Evolutionary conservation across 176 grass and related monocot genomes (phyloP).

Genomic region (Oryza australiensis): DNA sequence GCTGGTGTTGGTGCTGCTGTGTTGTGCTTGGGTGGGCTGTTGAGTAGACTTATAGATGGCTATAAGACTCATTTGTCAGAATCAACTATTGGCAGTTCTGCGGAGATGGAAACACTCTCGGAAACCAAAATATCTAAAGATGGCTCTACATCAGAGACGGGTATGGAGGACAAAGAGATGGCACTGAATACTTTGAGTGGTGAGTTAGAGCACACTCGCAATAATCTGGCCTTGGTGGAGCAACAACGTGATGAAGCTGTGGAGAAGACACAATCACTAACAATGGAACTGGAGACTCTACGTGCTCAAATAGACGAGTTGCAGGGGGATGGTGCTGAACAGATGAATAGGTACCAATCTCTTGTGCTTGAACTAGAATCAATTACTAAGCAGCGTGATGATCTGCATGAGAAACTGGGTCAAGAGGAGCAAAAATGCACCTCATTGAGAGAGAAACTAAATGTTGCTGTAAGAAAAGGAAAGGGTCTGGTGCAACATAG

Average conservation of each 20-base stretch:
- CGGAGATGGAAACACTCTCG: constrained; percentile 48
- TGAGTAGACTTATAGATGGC: constrained; percentile 68
- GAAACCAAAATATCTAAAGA: constrained; percentile 41
- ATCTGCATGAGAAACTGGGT: constrained; percentile 68
- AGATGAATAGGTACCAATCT: constrained; percentile 52
- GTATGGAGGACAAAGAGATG: constrained; percentile 35
- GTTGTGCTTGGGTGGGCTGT: constrained; percentile 51
- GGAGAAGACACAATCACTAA: constrained; percentile 50
- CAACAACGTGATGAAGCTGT: constrained; percentile 58
- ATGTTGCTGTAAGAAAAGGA: constrained; percentile 91
- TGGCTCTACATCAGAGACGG: constrained; percentile 22
- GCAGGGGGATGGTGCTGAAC: constrained; percentile 51
- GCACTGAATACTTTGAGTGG: constrained; percentile 40
- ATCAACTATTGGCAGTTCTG: constrained; percentile 40
- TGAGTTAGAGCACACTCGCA: constrained; percentile 54
- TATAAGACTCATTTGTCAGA: constrained; percentile 48
- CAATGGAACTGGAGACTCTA: constrained; percentile 58
- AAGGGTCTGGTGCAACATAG: constrained; percentile 90
- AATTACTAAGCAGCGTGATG: constrained; percentile 55
- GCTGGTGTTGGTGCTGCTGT: constrained; percentile 41
- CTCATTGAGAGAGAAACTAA: constrained; percentile 86
- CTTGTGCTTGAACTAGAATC: constrained; percentile 64
- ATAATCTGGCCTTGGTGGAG: constrained; percentile 47
- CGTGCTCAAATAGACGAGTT: constrained; percentile 51
- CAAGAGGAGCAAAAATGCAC: constrained; percentile 73